Percentiles rank a stretch among this genome's conserved stretches.
Conservation (phyloP, 2,329 filamentous ascomycete genomes). For the Claviceps maximensis region DNA sequence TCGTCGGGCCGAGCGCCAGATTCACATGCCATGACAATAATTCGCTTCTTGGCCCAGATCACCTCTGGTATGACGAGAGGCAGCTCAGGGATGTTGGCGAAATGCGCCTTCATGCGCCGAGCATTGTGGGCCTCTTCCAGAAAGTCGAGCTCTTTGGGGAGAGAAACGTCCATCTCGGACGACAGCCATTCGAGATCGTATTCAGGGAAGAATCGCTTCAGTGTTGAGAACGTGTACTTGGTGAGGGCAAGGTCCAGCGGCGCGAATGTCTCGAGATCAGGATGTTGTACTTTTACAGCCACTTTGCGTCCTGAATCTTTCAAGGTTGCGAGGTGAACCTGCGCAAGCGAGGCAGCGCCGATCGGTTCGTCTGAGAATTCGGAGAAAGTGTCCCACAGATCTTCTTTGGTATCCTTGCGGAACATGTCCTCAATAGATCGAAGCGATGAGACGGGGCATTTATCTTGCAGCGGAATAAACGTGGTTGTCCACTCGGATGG, state of each 20-base stretch:
- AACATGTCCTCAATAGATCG: conserved; percentile 84
- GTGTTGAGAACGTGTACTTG: conserved; percentile 71
- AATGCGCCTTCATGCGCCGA: conserved; percentile 64
- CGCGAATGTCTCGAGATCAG: conserved; percentile 77
- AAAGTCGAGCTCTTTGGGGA: conserved; percentile 90
- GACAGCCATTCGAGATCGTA: conserved; percentile 96
- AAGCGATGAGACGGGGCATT: conserved; percentile 83
- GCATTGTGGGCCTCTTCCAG: conserved; percentile 76
- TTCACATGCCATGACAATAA: conserved; percentile 91
- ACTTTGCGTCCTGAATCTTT: conserved; percentile 74
- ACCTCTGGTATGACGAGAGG: conserved; percentile 84
- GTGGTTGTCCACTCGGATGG: conserved; percentile 88
- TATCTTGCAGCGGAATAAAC: conserved; percentile 91
- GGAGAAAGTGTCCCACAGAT: conserved; percentile 71
- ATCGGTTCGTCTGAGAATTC: conserved; percentile 72
- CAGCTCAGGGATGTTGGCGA: conserved; percentile 56
- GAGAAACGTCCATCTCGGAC: conserved; percentile 78
- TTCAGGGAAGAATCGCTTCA: conserved; percentile 91
- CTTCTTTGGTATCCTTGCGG: conserved; percentile 62
- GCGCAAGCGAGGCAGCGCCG: conserved; percentile 84
- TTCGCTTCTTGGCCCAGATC: conserved; percentile 75
- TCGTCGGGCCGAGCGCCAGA: conserved; percentile 81
- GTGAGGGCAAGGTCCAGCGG: conserved; percentile 79
- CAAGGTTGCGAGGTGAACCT: conserved; percentile 80
- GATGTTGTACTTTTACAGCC: conserved; percentile 95